Percentiles rank a stretch among this genome's conserved stretches.
These are phyloP conservation scores for Carallia brachiata DNA, from an alignment of 345 rosid genomes.

Conservation along the genomic window DNA sequence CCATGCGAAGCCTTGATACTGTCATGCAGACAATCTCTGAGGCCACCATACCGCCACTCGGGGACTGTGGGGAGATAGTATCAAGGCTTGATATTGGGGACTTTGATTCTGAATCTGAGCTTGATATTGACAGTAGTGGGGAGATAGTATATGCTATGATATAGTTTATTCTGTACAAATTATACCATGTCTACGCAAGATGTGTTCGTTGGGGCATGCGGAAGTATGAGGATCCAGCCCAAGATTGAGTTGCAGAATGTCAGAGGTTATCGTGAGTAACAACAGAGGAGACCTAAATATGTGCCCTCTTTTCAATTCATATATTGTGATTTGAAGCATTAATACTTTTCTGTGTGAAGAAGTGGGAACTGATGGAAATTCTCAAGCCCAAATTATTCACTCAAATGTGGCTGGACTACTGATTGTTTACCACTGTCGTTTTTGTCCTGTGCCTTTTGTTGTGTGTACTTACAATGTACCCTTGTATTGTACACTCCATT, in stretches of 20 bases:
- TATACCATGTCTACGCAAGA: slow-evolving; percentile 1
- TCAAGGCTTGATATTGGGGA: slow-evolving; percentile 26
- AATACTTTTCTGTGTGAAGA: slow-evolving; percentile 8
- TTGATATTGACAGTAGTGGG: slow-evolving; percentile 33
- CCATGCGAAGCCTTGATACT: slow-evolving; percentile 26
- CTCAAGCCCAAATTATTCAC: slow-evolving; percentile 4
- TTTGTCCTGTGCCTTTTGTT: slow-evolving; percentile 9
- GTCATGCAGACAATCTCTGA: slow-evolving; percentile 35
- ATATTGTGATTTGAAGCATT: slow-evolving; percentile 17
- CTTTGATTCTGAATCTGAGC: slow-evolving; percentile 33
- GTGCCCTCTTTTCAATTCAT: slow-evolving; percentile 8
- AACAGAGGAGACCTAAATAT: slow-evolving; percentile 7
- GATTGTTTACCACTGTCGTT: slow-evolving; percentile 3
- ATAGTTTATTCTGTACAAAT: neutral
- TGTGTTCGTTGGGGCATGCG: neutral
- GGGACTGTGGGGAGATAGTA: slow-evolving; percentile 21
- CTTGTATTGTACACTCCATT: neutral
- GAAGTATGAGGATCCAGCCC: neutral
- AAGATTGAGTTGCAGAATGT: neutral
- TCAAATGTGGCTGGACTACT: neutral
- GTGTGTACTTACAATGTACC: neutral
- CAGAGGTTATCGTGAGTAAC: slow-evolving; percentile 9
- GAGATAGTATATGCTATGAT: slow-evolving; percentile 30
- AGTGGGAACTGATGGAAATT: slow-evolving; percentile 4
- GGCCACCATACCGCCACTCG: slow-evolving; percentile 31